A percentile compares a stretch with the other conserved stretches of the same genome.
Conservation (phyloP, 2,329 filamentous ascomycete species). For the Tricladium varicosporioides region DNA sequence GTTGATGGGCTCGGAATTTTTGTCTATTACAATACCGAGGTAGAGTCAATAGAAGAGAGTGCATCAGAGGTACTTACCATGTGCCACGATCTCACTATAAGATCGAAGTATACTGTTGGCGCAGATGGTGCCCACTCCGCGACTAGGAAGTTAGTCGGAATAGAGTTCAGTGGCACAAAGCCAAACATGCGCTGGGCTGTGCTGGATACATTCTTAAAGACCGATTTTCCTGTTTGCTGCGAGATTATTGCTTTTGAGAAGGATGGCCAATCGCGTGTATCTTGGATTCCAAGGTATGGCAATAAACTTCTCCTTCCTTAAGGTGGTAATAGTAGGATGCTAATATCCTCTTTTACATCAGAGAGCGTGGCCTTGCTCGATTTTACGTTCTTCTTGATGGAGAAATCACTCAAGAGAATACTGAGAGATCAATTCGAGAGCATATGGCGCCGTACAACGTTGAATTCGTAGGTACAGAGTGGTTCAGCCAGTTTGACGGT, state of each 20-base stretch:
- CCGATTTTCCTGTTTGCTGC: constrained; percentile 43
- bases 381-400: constrained; percentile 48
- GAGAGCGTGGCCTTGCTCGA: constrained; percentile 44
- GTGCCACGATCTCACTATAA: not conserved
- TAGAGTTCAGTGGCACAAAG: constrained; percentile 45
- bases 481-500: constrained; percentile 51
- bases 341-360: not conserved
- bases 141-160: constrained; percentile 31
- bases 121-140: constrained; percentile 12
- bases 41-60: constrained; percentile 33
- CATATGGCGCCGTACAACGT: constrained; percentile 44
- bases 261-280: constrained; percentile 44
- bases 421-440: constrained; percentile 42
- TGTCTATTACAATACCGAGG: constrained; percentile 40
- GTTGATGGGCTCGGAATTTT: constrained; percentile 33
- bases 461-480: constrained; percentile 44
- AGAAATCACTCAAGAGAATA: constrained; percentile 40
- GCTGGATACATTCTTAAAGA: constrained; percentile 48
- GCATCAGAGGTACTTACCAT: not conserved
- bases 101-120: constrained; percentile 9
- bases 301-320: not conserved
- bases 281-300: constrained; percentile 44
- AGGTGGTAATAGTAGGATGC: no score
- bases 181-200: constrained; percentile 51
- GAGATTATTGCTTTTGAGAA: constrained; percentile 49